phyloP scores from a whole-genome alignment of 352 stramenopile species.

The Pythium vanterpoolii region DNA sequence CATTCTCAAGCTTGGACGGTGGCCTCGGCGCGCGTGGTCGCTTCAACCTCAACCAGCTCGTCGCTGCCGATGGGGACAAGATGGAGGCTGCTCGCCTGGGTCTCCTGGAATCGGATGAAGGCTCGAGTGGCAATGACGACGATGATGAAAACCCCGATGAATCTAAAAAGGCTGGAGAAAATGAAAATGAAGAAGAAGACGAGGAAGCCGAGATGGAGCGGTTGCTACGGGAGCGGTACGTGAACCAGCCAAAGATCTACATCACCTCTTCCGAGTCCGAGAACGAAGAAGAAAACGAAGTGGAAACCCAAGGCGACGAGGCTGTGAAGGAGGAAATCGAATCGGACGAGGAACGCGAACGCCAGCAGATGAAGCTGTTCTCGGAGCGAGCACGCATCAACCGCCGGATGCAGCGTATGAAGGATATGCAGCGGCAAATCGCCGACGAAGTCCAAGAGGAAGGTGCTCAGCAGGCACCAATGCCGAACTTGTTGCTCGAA shows the following conservation, averaged over 20 bases:
- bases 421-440: slow-evolving; percentile 66
- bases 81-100: slow-evolving; percentile 73
- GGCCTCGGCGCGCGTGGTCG: slow-evolving; percentile 61
- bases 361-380: slow-evolving; percentile 85
- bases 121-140: slow-evolving; percentile 54
- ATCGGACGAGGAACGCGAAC: slow-evolving; percentile 78
- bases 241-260: slow-evolving; percentile 83
- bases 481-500: slow-evolving; percentile 66
- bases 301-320: slow-evolving; percentile 51
- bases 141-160: slow-evolving; percentile 37
- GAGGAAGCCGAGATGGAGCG: slow-evolving; percentile 84
- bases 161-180: slow-evolving; percentile 33
- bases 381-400: slow-evolving; percentile 79
- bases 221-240: slow-evolving; percentile 62
- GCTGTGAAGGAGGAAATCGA: slow-evolving; percentile 50
- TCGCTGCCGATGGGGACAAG: slow-evolving; percentile 76
- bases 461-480: slow-evolving; percentile 18
- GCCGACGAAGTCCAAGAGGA: slow-evolving; percentile 41
- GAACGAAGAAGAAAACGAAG: slow-evolving; percentile 53
- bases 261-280: slow-evolving; percentile 85
- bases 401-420: slow-evolving; percentile 84
- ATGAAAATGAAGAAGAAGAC: slow-evolving; percentile 54
- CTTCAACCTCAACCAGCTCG: slow-evolving; percentile 81
- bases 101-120: slow-evolving; percentile 78
- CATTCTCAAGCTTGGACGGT: slow-evolving; percentile 55